Conservation (phyloP, 805 yeast genomes). For the Yamadazyma phyllophila region DNA sequence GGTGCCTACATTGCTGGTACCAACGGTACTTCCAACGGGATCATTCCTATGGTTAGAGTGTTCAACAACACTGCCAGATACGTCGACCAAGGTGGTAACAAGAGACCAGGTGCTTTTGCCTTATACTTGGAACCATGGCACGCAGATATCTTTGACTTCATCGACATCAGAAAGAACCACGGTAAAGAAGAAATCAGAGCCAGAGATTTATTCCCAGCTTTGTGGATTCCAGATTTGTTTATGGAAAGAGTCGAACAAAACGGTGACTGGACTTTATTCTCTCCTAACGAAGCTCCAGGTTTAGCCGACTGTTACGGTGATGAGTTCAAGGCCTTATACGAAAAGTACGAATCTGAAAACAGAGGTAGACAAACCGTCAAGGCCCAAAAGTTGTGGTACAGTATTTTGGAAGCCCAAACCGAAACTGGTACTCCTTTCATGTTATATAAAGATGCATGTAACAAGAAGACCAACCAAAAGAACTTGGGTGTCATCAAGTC, state of each 20-base stretch:
- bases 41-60: slow-evolving; percentile 62
- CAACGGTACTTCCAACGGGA: slow-evolving; percentile 61
- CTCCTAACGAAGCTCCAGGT: slow-evolving; percentile 60
- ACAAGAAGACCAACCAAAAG: slow-evolving; percentile 57
- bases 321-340: slow-evolving; percentile 52
- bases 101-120: slow-evolving; percentile 65
- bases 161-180: slow-evolving; percentile 60
- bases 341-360: slow-evolving; percentile 49
- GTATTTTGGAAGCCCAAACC: slow-evolving; percentile 60
- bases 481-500: slow-evolving; percentile 60
- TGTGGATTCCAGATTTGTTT: slow-evolving; percentile 63
- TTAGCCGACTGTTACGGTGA: slow-evolving; percentile 54
- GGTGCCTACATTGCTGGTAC: slow-evolving; percentile 64
- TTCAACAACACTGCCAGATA: slow-evolving; percentile 63
- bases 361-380: slow-evolving; percentile 49
- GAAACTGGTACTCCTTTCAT: slow-evolving; percentile 66
- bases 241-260: slow-evolving; percentile 59
- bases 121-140: slow-evolving; percentile 65
- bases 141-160: slow-evolving; percentile 55
- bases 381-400: slow-evolving; percentile 62
- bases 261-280: slow-evolving; percentile 57
- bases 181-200: slow-evolving; percentile 65
- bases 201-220: slow-evolving; percentile 60
- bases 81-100: slow-evolving; percentile 66
- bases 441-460: slow-evolving; percentile 64